A percentile compares a stretch with the other conserved stretches of the same genome.
phyloP scores from a whole-genome alignment of 1,284 basidiomycete species.

The Microbotryum intermedium region DNA sequence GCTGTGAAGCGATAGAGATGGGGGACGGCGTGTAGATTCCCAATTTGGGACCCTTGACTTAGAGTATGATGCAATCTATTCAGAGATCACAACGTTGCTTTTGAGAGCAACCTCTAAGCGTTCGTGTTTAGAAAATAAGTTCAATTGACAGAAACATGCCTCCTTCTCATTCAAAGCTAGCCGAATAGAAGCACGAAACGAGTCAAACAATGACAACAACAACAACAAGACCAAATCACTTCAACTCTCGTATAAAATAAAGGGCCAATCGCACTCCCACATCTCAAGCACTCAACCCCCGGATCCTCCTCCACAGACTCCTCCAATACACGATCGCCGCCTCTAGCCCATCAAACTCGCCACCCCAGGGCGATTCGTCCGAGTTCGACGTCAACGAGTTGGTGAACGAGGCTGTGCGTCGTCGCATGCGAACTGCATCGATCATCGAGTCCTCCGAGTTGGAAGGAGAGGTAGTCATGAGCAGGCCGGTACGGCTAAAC shows the following conservation, averaged over 20 bases:
- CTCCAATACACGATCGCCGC: slow-evolving; percentile 9
- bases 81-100: no score
- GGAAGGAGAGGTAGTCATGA: neutral
- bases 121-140: no score
- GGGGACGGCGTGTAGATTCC: no score
- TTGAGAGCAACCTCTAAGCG: no score
- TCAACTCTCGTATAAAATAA: neutral
- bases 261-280: neutral
- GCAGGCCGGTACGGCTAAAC: neutral
- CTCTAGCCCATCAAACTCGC: slow-evolving; percentile 9
- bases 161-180: neutral
- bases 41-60: no score
- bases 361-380: slow-evolving; percentile 4
- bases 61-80: no score
- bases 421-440: neutral
- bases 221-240: neutral
- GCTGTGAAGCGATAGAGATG: slow-evolving; percentile 8
- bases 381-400: neutral
- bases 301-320: slow-evolving; percentile 5
- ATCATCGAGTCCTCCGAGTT: neutral
- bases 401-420: neutral
- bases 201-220: neutral
- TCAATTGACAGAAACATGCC: neutral
- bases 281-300: neutral
- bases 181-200: neutral